A percentile compares a stretch with the other conserved stretches of the same genome.
phyloP scores from a whole-genome alignment of 306 rosid species.

The Abrus precatorius region DNA sequence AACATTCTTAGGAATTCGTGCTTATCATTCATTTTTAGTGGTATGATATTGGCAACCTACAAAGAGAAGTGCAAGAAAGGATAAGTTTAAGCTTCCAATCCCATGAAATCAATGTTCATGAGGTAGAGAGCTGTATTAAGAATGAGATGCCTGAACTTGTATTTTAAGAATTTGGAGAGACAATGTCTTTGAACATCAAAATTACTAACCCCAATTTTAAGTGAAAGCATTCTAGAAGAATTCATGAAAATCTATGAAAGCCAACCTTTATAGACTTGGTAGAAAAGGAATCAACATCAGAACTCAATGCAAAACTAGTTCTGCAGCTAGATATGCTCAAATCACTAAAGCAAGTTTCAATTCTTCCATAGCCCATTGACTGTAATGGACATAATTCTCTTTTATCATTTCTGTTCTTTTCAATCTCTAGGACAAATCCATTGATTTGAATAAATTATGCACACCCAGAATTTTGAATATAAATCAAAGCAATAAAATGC shows the following conservation, averaged over 20 bases:
- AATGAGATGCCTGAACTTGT: conserved; percentile 82
- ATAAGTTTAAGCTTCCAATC: conserved; percentile 4
- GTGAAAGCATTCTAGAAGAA: conserved; percentile 32
- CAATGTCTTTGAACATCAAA: conserved; percentile 95
- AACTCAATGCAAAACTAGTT: conserved; percentile 74
- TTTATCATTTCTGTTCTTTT: conserved; percentile 85
- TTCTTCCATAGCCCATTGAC: conserved; percentile 91
- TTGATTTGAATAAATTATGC: conserved; percentile 7
- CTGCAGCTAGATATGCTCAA: conserved; percentile 84
- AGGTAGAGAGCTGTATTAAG: conserved; percentile 10
- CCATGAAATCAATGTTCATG: neutral
- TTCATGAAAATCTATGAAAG: conserved; percentile 35
- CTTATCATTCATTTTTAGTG: conserved; percentile 42
- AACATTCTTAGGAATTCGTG: no score
- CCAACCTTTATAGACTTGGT: conserved; percentile 84
- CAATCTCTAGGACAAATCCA: conserved; percentile 70
- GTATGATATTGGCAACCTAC: conserved; percentile 74
- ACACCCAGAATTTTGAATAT: neutral
- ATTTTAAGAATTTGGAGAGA: conserved; percentile 91
- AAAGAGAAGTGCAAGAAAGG: neutral
- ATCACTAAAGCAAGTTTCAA: conserved; percentile 79
- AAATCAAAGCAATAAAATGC: neutral
- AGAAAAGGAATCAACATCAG: conserved; percentile 81
- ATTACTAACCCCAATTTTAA: conserved; percentile 78
- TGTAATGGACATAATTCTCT: conserved; percentile 80